Evolutionary conservation across 345 rosid species (phyloP), one percentile per base, ranked within the genome.

Genomic region (Toxicodendron radicans): DNA sequence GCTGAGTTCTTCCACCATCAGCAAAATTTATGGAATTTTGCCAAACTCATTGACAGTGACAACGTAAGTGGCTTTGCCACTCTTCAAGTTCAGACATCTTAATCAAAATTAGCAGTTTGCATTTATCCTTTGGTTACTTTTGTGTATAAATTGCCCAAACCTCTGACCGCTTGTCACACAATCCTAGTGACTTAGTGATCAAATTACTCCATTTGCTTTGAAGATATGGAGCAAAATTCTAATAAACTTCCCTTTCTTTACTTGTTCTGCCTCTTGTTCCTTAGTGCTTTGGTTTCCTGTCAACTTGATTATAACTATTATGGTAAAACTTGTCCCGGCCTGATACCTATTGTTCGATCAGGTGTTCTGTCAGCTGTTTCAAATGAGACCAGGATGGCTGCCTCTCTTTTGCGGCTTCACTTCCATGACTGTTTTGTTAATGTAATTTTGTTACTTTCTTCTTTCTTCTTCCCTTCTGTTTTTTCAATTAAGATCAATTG

Each of bases 371-470:
- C 87, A 0, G 95, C 95, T 20, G 80, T 88, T 9, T 18, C 78
- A 10, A 90, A 90, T 53, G 95, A 88, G 43, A 82, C 89, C 2
- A 80, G 95, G 64, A 88, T 88, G 88, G 89, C 89, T 0, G 92
- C 95, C 14, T 90, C 95, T 63, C 83, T 90, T 48, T 43, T 88
- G 73, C 80, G 92, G 73, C 90, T 90, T 76, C 91, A 87, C 75
- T 87, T 87, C 82, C 95, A 90, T 67, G 92, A 90, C 73, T 88
- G 95, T 69, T 78, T 90, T 41, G 89, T 88, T 23, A 80, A 87
- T 66, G 95, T 88, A 90, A 82, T 68, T 27, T 66, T 20, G 10
- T 52, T 24, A 27, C 10, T 10, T 38, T 1, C 49, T 18, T 58
- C 10, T 10, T 46, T 46, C 30, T 0, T 27, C 30, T 27, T 27